Percentiles rank a stretch among this genome's conserved stretches.
Evolutionary conservation across 257 asterid genomes (phyloP).

Genomic region (Nicotiana attenuata): DNA sequence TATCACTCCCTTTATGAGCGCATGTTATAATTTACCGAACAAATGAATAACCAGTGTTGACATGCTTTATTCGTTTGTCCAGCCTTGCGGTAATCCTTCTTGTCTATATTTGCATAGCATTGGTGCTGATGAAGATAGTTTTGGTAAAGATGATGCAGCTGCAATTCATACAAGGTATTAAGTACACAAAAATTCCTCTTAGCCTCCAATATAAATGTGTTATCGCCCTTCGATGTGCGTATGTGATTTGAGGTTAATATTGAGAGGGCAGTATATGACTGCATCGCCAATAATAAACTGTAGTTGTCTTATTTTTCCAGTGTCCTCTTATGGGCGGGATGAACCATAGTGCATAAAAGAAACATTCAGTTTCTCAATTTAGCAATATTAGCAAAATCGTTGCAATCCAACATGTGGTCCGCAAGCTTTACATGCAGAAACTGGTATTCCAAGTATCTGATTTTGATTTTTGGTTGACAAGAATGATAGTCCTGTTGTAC

Average conservation of each 20-base stretch:
- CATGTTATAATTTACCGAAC: not conserved
- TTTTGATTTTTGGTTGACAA: not conserved
- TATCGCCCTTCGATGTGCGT: not conserved
- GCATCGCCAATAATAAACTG: not conserved
- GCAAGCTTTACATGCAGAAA: not conserved
- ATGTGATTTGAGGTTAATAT: not conserved
- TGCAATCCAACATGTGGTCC: not conserved
- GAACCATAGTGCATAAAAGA: not conserved
- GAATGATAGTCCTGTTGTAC: not conserved
- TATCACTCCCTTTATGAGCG: slow-evolving; percentile 3
- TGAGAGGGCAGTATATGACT: not conserved
- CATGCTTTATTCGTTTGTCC: slow-evolving; percentile 29
- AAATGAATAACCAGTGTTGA: slow-evolving; percentile 17
- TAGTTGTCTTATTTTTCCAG: not conserved
- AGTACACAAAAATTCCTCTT: not conserved
- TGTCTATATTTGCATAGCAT: slow-evolving; percentile 90
- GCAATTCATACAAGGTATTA: slow-evolving; percentile 90
- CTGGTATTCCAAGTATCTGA: not conserved
- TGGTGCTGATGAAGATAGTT: slow-evolving; percentile 96
- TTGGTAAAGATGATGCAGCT: slow-evolving; percentile 94
- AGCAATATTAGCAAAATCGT: not conserved
- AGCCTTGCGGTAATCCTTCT: slow-evolving; percentile 90
- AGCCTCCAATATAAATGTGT: not conserved
- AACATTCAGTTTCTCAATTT: not conserved
- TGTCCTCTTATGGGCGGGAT: not conserved